Conservation (phyloP, 2,329 filamentous ascomycete genomes). For the Aureobasidium mangrovei region DNA sequence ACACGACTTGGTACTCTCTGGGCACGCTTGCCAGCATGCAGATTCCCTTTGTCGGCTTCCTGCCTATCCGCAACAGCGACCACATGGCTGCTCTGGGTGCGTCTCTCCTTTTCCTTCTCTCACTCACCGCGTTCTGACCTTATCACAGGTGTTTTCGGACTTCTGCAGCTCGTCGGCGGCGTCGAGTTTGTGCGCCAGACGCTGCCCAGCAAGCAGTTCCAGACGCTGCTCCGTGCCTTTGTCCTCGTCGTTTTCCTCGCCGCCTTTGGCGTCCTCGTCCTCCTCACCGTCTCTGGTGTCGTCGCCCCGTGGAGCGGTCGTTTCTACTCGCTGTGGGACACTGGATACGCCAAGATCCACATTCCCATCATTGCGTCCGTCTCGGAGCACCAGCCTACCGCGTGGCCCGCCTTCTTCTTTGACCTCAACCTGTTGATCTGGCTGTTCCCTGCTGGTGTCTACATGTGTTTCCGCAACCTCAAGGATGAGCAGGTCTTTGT, state of each 20-base stretch:
- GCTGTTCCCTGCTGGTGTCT: conserved; percentile 97
- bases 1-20: conserved; percentile 95
- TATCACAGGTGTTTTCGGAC: conserved; percentile 58
- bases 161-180: conserved; percentile 87
- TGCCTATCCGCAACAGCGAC: conserved; percentile 93
- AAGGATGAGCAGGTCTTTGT: conserved; percentile 96
- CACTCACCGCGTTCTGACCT: conserved; percentile 19
- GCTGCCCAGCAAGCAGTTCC: conserved; percentile 86
- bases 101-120: conserved; percentile 27
- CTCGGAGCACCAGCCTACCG: conserved; percentile 96
- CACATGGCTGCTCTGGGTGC: conserved; percentile 88
- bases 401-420: conserved; percentile 99
- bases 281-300: conserved; percentile 76
- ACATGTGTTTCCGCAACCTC: conserved; percentile 91
- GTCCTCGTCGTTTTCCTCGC: conserved; percentile 66
- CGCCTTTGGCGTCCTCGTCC: conserved; percentile 65
- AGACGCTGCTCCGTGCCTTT: conserved; percentile 72
- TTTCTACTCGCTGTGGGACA: conserved; percentile 99
- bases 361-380: conserved; percentile 99
- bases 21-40: conserved; percentile 98
- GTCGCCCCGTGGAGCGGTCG: conserved; percentile 97
- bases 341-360: conserved; percentile 96
- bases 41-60: conserved; percentile 95
- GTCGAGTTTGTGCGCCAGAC: conserved; percentile 85
- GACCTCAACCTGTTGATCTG: conserved; percentile 97